Conservation (phyloP, 2,329 filamentous ascomycete genomes). For the Xylaria hypoxylon region DNA sequence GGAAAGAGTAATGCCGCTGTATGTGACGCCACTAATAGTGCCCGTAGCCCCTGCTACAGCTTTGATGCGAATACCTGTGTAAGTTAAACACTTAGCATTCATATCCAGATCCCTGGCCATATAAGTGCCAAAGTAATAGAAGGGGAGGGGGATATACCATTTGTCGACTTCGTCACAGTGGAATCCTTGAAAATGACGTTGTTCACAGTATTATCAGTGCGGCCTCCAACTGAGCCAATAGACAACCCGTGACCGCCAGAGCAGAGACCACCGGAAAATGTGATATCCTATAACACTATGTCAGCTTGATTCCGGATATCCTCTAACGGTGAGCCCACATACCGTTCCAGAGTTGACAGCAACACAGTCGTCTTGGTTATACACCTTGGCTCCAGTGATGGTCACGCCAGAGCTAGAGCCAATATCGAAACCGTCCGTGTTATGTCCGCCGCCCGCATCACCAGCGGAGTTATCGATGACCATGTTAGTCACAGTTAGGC, state of each 20-base stretch:
- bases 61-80: slow-evolving; percentile 65
- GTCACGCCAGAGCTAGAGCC: slow-evolving; percentile 59
- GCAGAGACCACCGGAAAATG: slow-evolving; percentile 58
- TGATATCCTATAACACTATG: slow-evolving; percentile 23
- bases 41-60: slow-evolving; percentile 64
- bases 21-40: slow-evolving; percentile 63
- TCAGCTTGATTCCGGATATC: background rate
- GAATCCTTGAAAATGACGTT: slow-evolving; percentile 63
- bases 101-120: background rate
- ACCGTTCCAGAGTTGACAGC: slow-evolving; percentile 67
- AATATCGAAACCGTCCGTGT: slow-evolving; percentile 68
- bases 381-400: slow-evolving; percentile 63
- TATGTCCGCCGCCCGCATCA: slow-evolving; percentile 58
- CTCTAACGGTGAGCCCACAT: background rate
- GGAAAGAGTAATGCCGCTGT: slow-evolving; percentile 63
- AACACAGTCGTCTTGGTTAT: slow-evolving; percentile 71
- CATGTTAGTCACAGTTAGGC: slow-evolving; percentile 61
- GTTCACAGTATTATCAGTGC: slow-evolving; percentile 64
- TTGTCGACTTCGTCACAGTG: slow-evolving; percentile 62
- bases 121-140: too few relatives aligned
- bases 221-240: slow-evolving; percentile 70
- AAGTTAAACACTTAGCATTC: background rate
- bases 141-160: slow-evolving; percentile 51
- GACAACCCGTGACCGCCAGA: slow-evolving; percentile 67
- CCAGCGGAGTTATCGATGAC: slow-evolving; percentile 69